Evolutionary conservation across 805 yeast genomes (phyloP), one percentile per base, ranked within the genome.

Genomic region (Wickerhamiella lipophila): DNA sequence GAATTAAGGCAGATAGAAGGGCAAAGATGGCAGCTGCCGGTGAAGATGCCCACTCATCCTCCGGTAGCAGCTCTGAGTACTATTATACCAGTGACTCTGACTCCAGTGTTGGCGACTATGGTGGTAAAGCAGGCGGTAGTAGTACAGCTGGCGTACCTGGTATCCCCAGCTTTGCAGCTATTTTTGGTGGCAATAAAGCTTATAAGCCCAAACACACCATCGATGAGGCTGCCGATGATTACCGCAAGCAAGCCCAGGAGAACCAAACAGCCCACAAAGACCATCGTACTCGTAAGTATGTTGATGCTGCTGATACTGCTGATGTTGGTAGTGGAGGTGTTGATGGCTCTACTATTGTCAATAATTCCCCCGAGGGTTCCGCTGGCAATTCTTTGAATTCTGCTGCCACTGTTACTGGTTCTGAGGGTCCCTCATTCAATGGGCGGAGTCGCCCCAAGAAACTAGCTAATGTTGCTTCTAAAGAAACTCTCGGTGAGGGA

Each of bases 61-160:
- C 42, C 29, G 25, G 9, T n/a, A 23, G 26, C 26, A 23, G 26
- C 8, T 38, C 42, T 6, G 13, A 12, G 18, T 38, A 32, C 19
- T 32, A 15, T 15, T 32, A 32, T 19, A 32, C 38, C 19, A 32
- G 38, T n/a, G 38, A 32, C 38, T 15, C 21, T 32, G 38, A 32
- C 11, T 32, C 38, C 4, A 32, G 38, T 16, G 12, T 40, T n/a
- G 43, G 43, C 7, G 21, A 13, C 6, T 44, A 44, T 25, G 47
- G 32, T 18, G 47, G 47, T 15, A 21, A 34, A 3, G 40, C 47
- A 5, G 47, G 47, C 7, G 40, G 49, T 3, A 43, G 49, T 15
- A 32, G 50, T 3, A 42, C 53, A 5, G 53, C 53, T 11, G 53
- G 50, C 1, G 23, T 47, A 2, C 53, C 53, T 16, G 53, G 53